Percentiles rank a stretch among this genome's conserved stretches.
These are phyloP conservation scores for Trametes elegans DNA, from an alignment of 768 basidiomycete genomes.

Conservation along the genomic window DNA sequence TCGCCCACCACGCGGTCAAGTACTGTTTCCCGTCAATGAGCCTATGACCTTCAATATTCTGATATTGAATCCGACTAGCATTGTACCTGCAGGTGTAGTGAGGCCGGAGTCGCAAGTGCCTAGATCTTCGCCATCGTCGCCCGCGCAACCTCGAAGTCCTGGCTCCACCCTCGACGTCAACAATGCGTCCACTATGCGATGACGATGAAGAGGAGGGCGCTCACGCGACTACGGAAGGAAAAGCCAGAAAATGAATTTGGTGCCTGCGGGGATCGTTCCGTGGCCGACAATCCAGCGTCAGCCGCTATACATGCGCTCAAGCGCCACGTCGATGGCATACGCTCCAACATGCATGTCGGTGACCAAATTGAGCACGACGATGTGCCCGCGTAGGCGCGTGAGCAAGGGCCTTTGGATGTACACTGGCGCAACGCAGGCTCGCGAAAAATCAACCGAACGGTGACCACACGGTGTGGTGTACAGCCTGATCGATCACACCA, in stretches of 20 bases:
- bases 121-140: conserved; percentile 68
- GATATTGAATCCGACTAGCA: conserved; percentile 80
- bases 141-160: conserved; percentile 48
- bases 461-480: conserved; percentile 63
- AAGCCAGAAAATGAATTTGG: conserved; percentile 58
- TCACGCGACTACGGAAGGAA: conserved; percentile 79
- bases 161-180: conserved; percentile 30
- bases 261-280: conserved; percentile 62
- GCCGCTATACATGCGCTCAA: conserved; percentile 54
- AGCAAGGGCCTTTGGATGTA: conserved; percentile 85
- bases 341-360: conserved; percentile 80
- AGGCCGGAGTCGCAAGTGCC: conserved; percentile 55
- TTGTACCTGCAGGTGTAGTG: conserved; percentile 62
- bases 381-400: conserved; percentile 66
- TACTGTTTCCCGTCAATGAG: conserved; percentile 61
- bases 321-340: conserved; percentile 70
- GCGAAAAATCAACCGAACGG: conserved; percentile 51
- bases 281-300: conserved; percentile 88
- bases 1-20: conserved; percentile 57
- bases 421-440: conserved; percentile 75
- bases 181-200: not conserved
- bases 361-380: conserved; percentile 85
- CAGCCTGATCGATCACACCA: conserved; percentile 70
- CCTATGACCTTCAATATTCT: conserved; percentile 54
- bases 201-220: conserved; percentile 26